phyloP scores from a whole-genome alignment of 306 rosid genomes.

The Alnus glutinosa region DNA sequence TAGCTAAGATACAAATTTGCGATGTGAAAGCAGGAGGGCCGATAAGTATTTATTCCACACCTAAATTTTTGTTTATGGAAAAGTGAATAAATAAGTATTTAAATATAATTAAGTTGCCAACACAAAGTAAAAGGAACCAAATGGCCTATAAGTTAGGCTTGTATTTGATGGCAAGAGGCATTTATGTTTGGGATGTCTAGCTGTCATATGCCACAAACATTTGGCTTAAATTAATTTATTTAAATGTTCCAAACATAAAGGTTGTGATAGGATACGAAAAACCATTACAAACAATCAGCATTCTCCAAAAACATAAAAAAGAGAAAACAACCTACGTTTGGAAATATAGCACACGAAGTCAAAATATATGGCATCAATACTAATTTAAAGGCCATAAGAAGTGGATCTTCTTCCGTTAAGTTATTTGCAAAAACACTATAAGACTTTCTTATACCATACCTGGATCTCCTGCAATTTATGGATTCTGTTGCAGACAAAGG shows the following conservation, averaged over 20 bases:
- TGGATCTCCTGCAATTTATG: slow-evolving; percentile 46
- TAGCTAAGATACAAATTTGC: neutral
- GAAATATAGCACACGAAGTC: neutral
- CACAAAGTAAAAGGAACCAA: neutral
- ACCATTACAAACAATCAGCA: neutral
- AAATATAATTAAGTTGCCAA: neutral
- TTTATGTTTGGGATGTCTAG: neutral
- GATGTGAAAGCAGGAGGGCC: neutral
- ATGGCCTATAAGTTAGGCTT: neutral
- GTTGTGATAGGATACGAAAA: neutral
- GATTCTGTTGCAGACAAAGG: slow-evolving; percentile 61
- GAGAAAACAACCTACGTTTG: neutral
- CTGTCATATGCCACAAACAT: neutral
- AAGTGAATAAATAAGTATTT: neutral
- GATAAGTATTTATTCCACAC: neutral
- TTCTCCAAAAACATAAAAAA: neutral
- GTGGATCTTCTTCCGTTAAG: slow-evolving; percentile 1
- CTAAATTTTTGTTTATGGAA: too few species aligned
- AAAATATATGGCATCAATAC: slow-evolving; percentile 4
- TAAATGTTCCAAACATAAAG: neutral
- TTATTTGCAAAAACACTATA: slow-evolving; percentile 5
- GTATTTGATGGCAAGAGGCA: neutral
- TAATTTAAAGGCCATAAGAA: neutral
- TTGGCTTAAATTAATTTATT: neutral
- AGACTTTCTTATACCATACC: slow-evolving; percentile 42